A percentile compares a stretch with the other conserved stretches of the same genome.
phyloP scores from a whole-genome alignment of 805 yeast species.

The Schizosaccharomyces octosporus region DNA sequence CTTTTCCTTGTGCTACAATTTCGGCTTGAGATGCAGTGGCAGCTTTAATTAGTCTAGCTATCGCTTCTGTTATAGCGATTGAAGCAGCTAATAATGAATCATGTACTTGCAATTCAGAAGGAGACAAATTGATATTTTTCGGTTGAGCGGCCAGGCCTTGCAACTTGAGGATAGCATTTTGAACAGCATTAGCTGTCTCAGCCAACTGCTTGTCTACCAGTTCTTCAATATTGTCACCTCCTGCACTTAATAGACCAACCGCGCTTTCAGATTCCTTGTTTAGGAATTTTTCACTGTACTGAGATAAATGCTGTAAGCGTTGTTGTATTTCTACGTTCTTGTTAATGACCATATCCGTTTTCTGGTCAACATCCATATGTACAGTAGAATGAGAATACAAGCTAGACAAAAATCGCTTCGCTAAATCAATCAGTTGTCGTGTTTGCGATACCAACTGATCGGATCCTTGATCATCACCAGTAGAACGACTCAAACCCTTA shows the following conservation, averaged over 20 bases:
- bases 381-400: constrained; percentile 29
- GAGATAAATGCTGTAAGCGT: constrained; percentile 31
- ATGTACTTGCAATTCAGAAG: constrained; percentile 41
- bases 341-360: constrained; percentile 52
- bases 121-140: constrained; percentile 26
- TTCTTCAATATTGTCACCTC: constrained; percentile 34
- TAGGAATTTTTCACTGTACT: constrained; percentile 31
- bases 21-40: constrained; percentile 65
- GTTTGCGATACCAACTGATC: constrained; percentile 26
- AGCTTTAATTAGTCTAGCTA: constrained; percentile 42
- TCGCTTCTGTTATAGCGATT: constrained; percentile 54
- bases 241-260: constrained; percentile 9
- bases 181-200: constrained; percentile 45
- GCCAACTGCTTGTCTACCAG: constrained; percentile 51
- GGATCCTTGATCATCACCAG: constrained; percentile 26
- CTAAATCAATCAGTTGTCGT: constrained; percentile 31
- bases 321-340: constrained; percentile 56
- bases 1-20: constrained; percentile 48
- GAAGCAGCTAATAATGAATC: constrained; percentile 60
- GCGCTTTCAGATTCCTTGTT: constrained; percentile 14
- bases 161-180: constrained; percentile 37
- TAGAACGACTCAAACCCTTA: constrained; percentile 40
- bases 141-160: constrained; percentile 24
- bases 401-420: constrained; percentile 36
- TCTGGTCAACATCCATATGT: constrained; percentile 33